Percentiles rank a stretch among this genome's conserved stretches.
These are phyloP conservation scores for Arthroderma sp. DNA, from an alignment of 2,329 filamentous ascomycete species.

Conservation along the genomic window DNA sequence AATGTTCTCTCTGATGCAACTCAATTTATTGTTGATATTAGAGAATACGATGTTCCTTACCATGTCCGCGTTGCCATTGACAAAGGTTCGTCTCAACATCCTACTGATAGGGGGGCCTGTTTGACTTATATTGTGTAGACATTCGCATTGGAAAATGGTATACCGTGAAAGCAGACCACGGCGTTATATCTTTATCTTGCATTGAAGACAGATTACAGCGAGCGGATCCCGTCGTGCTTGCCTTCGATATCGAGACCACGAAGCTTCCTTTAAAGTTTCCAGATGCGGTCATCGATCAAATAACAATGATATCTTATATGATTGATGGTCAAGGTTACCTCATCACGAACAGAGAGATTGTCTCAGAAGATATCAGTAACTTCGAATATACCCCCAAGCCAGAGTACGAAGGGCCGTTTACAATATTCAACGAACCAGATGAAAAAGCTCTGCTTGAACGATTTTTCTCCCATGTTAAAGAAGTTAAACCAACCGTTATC, in stretches of 20 bases:
- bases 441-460: slow-evolving; percentile 78
- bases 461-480: slow-evolving; percentile 92
- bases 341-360: slow-evolving; percentile 94
- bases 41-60: slow-evolving; percentile 98
- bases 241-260: slow-evolving; percentile 97
- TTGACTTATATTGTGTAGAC: slow-evolving; percentile 41
- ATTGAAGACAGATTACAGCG: slow-evolving; percentile 78
- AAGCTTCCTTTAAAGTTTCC: slow-evolving; percentile 95
- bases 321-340: slow-evolving; percentile 96
- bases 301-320: slow-evolving; percentile 99
- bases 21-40: slow-evolving; percentile 95
- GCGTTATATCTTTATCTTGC: slow-evolving; percentile 66
- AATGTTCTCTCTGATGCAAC: slow-evolving; percentile 76
- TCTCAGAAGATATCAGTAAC: slow-evolving; percentile 91
- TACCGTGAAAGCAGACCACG: slow-evolving; percentile 85
- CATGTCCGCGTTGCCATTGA: slow-evolving; percentile 98
- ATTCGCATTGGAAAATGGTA: slow-evolving; percentile 97
- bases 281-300: slow-evolving; percentile 82
- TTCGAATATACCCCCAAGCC: slow-evolving; percentile 98
- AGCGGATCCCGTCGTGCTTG: slow-evolving; percentile 93
- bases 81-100: slow-evolving; percentile 43
- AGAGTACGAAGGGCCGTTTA: slow-evolving; percentile 87
- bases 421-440: slow-evolving; percentile 96
- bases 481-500: slow-evolving; percentile 87
- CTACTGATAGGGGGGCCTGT: neutral